phyloP scores from a whole-genome alignment of 139 green algal genomes.

The Micromonas commoda region DNA sequence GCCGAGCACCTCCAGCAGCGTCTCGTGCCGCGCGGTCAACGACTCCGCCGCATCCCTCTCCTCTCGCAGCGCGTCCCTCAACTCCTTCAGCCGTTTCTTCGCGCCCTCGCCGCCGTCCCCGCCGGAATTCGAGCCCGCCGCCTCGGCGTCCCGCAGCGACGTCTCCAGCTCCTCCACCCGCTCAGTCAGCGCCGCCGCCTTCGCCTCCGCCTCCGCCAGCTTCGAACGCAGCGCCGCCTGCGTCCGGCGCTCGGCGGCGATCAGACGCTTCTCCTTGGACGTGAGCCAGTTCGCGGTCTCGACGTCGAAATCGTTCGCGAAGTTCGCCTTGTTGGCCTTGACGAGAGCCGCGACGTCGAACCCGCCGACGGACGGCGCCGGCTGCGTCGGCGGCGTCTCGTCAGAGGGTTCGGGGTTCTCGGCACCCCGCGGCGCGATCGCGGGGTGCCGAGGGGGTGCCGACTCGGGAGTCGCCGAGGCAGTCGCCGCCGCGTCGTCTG shows the following conservation, averaged over 20 bases:
- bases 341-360: background rate
- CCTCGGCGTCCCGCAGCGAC: no score
- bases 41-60: background rate
- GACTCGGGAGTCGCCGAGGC: no score
- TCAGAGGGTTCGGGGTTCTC: no score
- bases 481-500: no score
- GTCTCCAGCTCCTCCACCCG: no score
- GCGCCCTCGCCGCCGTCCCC: no score
- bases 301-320: background rate
- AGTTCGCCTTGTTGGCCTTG: background rate
- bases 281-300: background rate
- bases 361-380: background rate
- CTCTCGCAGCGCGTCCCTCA: no score
- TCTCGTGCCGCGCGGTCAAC: background rate
- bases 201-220: background rate
- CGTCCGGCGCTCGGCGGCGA: background rate
- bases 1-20: background rate
- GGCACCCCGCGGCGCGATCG: no score
- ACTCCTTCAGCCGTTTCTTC: no score
- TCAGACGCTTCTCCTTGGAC: background rate
- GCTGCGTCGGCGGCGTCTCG: background rate
- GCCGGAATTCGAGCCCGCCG: no score
- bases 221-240: background rate
- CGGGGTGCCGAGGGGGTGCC: no score
- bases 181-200: background rate